phyloP scores from a whole-genome alignment of 805 yeast species.

The Nakazawaea sp. region DNA sequence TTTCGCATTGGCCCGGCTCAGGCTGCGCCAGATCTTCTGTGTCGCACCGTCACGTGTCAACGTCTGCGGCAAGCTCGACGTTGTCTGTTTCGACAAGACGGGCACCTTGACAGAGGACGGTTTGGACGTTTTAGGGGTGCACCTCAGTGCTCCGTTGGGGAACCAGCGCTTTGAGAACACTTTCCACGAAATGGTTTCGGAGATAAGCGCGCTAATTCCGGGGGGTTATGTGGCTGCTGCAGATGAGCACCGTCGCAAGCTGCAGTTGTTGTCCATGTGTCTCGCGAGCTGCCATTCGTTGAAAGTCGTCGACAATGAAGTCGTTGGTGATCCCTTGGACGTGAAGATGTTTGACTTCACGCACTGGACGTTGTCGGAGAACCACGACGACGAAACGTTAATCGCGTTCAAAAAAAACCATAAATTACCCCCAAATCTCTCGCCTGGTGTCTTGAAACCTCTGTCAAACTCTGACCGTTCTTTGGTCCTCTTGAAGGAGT shows the following conservation, averaged over 20 bases:
- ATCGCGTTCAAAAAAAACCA: constrained; percentile 18
- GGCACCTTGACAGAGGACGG: constrained; percentile 98
- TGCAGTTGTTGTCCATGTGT: constrained; percentile 29
- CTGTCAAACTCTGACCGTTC: constrained; percentile 14
- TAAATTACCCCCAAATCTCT: constrained; percentile 28
- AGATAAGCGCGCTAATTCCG: constrained; percentile 34
- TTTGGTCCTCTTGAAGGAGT: constrained; percentile 39
- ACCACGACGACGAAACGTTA: constrained; percentile 32
- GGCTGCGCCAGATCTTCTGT: constrained; percentile 68
- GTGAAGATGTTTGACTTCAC: constrained; percentile 90
- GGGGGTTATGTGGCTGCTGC: constrained; percentile 20
- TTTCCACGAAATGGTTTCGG: constrained; percentile 24
- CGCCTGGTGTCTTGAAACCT: constrained; percentile 48
- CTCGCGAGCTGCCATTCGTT: constrained; percentile 86
- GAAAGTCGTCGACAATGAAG: constrained; percentile 66
- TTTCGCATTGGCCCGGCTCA: constrained; percentile 76
- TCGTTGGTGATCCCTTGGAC: constrained; percentile 93
- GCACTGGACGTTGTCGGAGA: constrained; percentile 69
- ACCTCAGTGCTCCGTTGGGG: constrained; percentile 26
- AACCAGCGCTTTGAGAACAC: constrained; percentile 20
- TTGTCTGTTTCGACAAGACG: constrained; percentile 91
- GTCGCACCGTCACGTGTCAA: constrained; percentile 93
- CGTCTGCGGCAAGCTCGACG: constrained; percentile 91
- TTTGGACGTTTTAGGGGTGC: constrained; percentile 65
- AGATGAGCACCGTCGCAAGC: constrained; percentile 15